Conservation (phyloP, 768 basidiomycete species). For the Hemileccinum impolitum region DNA sequence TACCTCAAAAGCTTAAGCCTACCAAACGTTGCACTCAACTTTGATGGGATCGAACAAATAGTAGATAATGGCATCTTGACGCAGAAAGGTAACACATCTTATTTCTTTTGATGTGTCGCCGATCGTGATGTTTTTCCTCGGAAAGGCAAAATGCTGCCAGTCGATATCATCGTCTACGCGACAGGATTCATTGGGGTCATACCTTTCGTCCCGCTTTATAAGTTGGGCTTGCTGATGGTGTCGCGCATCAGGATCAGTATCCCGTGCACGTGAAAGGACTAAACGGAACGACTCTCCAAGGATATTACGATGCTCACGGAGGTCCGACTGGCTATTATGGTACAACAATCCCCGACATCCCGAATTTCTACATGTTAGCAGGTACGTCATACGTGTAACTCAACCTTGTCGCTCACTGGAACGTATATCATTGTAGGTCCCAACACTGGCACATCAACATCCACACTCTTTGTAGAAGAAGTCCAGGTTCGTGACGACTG, state of each 20-base stretch:
- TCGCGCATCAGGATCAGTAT: conserved; percentile 17
- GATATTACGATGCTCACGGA: conserved; percentile 27
- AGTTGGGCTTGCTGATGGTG: neutral
- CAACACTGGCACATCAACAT: conserved; percentile 26
- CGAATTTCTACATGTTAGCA: conserved; percentile 33
- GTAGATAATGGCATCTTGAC: conserved; percentile 22
- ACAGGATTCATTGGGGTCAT: conserved; percentile 33
- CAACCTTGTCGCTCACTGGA: neutral
- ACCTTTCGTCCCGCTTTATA: neutral
- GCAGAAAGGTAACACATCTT: conserved; percentile 14
- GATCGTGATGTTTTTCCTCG: neutral
- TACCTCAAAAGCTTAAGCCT: conserved; percentile 21
- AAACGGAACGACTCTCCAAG: conserved; percentile 20
- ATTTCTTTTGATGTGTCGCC: too few species aligned
- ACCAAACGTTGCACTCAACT: conserved; percentile 24
- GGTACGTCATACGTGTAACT: conserved; percentile 17
- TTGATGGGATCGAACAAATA: conserved; percentile 21
- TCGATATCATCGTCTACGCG: conserved; percentile 34
- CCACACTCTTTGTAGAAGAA: conserved; percentile 28
- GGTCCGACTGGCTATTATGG: conserved; percentile 35
- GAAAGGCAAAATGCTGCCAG: conserved; percentile 25
- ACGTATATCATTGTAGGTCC: conserved; percentile 16
- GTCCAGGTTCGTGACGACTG: conserved; percentile 20
- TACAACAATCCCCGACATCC: conserved; percentile 34
- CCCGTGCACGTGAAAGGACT: conserved; percentile 24